A percentile compares a stretch with the other conserved stretches of the same genome.
These are phyloP conservation scores for Pestalotiopsis sp. DNA, from an alignment of 2,329 filamentous ascomycete species.

Conservation along the genomic window DNA sequence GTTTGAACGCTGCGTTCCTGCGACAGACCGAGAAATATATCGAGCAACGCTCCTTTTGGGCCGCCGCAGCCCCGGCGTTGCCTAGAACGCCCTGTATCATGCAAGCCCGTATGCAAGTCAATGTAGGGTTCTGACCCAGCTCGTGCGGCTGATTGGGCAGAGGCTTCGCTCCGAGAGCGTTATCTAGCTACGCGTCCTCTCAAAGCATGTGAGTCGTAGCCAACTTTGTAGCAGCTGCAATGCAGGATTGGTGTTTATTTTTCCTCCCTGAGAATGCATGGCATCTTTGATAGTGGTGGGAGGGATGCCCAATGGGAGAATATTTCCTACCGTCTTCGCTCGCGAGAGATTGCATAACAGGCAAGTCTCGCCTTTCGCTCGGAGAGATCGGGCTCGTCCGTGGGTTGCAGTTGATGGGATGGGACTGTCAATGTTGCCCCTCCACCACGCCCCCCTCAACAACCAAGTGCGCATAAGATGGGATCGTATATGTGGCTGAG, in stretches of 20 bases:
- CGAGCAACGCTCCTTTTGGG: background rate
- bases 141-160: background rate
- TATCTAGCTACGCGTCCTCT: constrained; percentile 6
- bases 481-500: background rate
- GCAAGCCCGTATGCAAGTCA: constrained; percentile 1
- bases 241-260: background rate
- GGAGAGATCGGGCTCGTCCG: background rate
- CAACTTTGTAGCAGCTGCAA: background rate
- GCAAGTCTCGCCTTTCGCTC: background rate
- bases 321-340: background rate
- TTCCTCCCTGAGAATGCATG: background rate
- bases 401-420: background rate
- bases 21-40: constrained; percentile 2
- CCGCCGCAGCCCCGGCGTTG: background rate
- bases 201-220: constrained; percentile 9
- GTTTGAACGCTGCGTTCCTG: background rate
- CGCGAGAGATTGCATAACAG: background rate
- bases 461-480: background rate
- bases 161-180: background rate
- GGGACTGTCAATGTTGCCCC: background rate
- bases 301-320: background rate
- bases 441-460: background rate
- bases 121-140: background rate
- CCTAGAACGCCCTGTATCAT: constrained; percentile 4
- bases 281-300: background rate